Base-by-base conservation (phyloP, 2,329 filamentous ascomycete species). In the Trichoderma pleuroti region DNA sequence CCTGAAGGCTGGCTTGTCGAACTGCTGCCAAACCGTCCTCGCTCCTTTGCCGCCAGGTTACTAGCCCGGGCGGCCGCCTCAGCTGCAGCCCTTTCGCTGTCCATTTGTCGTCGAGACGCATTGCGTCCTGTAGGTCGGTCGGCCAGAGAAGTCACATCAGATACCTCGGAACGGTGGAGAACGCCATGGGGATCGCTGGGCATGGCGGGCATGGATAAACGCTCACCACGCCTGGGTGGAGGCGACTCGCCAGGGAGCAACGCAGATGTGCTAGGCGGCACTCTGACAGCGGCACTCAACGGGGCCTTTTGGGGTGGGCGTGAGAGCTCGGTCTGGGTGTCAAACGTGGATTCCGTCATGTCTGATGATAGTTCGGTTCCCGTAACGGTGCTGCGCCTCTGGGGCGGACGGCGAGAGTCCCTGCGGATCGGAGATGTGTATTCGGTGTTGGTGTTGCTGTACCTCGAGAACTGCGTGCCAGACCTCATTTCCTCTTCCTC, bases 371-470 rank as follows among this genome's bases (percentile, higher is more conserved):
- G 75, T 4, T 77, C 75, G 34, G 73, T 73, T 28, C 73, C 74
- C 46, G 76, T 77, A 9, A 77, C 78, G 11, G 78, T 79, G 16
- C 75, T 74, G 5, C 79, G 80, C 73, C 81, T 74, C 24, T 71
- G 65, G 12, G 77, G 74, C 12, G 75, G 75, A 10, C 77, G 75
- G n/a, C 80, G 79, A 18, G 76, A 75, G 34, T 75, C 72, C 49
- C 74, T 81, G 61, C 85, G 81, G 0, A 83, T 79, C 2, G 87
- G 85, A 18, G 85, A 85, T 4, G 83, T 82, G 72, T 86, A 84
- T 30, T 90, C 90, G 77, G 94, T 92, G 34, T 88, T 91, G 3
- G 94, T 92, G 32, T 88, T 91, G 3, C 91, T 93, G 72, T 88
- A 93, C 74, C 85, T 85, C 26, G 89, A 88, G n/a, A 86, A 84